Base-by-base conservation (phyloP, 352 stramenopile species). In the Phytophthora fragariae region DNA sequence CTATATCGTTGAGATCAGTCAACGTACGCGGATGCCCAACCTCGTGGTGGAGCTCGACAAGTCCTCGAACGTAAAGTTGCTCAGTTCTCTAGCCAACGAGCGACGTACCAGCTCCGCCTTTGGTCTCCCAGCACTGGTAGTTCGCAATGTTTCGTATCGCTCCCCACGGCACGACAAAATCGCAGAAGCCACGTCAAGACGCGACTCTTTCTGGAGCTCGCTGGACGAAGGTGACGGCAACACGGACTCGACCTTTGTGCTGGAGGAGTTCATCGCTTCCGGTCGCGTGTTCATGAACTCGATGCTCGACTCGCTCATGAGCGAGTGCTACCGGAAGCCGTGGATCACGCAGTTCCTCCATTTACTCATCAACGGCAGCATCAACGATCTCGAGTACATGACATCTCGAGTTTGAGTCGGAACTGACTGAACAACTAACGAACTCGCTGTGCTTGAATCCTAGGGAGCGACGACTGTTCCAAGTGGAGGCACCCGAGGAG, bases 1-100 rank as follows among this genome's bases (percentile, higher is more conserved):
- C 1, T 93, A 92, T 61, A 95, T 95, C 24, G 80, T 95, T 14
- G 88, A 95, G 79, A 93, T 91, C 62, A 91, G 81, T 35, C 85
- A 92, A 62, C 84, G 80, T 24, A 82, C 77, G 5, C 62, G 65
- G 21, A 91, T 92, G 78, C 86, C 84, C 1, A 95, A 93, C 49
- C 68, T 95, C 19, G 81, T 95, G 0, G 85, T 93, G 1, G 88
- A 95, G 54, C 66, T 95, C 0, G 87, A 90, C 33, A 87, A 89
- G 15, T 73, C 86, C 4, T 91, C 86, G 15, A 95, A 95, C 65
- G 85, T 95, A 39, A 93, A 92, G 52, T 59, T 95, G n/a, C 70
- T 95, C 10, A 93, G 86, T 46, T 93, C 85, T 15, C 46, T 92
- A 1, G 77, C 86, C 21, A 92, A 92, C 27, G 86, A 93, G 9